Evolutionary conservation across 176 grass and related monocot species (phyloP).

Genomic region (Zizania latifolia): DNA sequence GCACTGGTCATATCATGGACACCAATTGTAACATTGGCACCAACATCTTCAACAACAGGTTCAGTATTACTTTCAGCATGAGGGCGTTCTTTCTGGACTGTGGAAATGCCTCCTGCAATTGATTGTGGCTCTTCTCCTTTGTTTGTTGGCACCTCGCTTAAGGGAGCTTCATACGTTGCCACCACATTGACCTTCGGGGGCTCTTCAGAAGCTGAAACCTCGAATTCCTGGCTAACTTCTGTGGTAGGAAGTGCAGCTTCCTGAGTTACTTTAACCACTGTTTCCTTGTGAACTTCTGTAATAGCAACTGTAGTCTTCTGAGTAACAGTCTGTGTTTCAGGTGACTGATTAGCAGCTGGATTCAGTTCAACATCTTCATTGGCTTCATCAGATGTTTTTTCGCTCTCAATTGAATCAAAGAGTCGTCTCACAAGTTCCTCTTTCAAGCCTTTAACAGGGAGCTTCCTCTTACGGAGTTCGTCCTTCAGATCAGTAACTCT

Average conservation of each 20-base stretch:
- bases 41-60: constrained; percentile 22
- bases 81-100: constrained; percentile 12
- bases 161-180: constrained; percentile 3
- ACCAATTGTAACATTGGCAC: constrained; percentile 27
- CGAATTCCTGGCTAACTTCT: neutral
- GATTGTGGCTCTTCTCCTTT: constrained; percentile 24
- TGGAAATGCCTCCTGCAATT: constrained; percentile 16
- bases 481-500: constrained; percentile 93
- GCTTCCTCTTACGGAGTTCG: constrained; percentile 74
- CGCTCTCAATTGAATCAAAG: constrained; percentile 63
- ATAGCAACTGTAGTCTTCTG: constrained; percentile 15
- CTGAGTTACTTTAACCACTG: constrained; percentile 29
- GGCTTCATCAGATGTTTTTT: constrained; percentile 14
- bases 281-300: constrained; percentile 29
- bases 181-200: neutral
- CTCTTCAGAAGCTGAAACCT: neutral
- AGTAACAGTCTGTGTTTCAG: constrained; percentile 25
- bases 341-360: neutral
- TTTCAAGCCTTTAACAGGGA: constrained; percentile 86
- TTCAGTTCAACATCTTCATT: constrained; percentile 9
- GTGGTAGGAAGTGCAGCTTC: constrained; percentile 16
- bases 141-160: constrained; percentile 4
- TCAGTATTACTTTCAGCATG: constrained; percentile 9
- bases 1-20: constrained; percentile 24
- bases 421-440: constrained; percentile 88